Conservation (phyloP, 192 early-diverging fungal genomes). For the Gonapodya sp. region DNA sequence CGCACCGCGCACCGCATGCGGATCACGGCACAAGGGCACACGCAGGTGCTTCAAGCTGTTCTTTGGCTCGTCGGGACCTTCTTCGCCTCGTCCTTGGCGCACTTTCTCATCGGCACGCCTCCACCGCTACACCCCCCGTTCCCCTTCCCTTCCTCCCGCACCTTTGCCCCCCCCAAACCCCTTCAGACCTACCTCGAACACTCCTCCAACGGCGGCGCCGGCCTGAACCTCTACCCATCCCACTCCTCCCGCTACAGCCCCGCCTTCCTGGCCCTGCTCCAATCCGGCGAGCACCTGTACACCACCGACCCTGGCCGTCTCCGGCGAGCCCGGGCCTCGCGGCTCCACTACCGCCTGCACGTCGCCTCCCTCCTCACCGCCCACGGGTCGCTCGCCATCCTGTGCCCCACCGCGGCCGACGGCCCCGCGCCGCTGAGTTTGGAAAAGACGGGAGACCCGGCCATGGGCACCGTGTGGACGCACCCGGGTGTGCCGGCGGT, state of each 20-base stretch:
- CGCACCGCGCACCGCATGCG: no score
- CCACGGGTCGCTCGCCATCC: not conserved
- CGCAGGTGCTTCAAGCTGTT: no score
- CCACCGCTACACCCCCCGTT: not conserved
- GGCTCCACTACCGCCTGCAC: not conserved
- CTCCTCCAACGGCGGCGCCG: not conserved
- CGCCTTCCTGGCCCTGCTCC: not conserved
- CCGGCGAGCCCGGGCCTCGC: not conserved
- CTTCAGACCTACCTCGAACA: not conserved
- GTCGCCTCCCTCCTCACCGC: not conserved
- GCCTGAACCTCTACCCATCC: not conserved
- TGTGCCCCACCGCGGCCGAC: not conserved
- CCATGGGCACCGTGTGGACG: not conserved
- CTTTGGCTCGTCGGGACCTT: no score
- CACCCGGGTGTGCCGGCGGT: not conserved
- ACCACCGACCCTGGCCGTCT: not conserved
- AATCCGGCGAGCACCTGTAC: not conserved
- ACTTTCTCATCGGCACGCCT: not conserved
- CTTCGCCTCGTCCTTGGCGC: no score
- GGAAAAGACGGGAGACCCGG: not conserved
- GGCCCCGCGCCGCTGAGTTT: not conserved
- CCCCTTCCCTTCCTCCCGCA: not conserved
- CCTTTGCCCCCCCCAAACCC: not conserved
- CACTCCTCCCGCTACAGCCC: not conserved
- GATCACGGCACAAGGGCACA: no score